These are phyloP conservation scores for Salix caprea DNA, from an alignment of 345 rosid species.

Conservation along the genomic window DNA sequence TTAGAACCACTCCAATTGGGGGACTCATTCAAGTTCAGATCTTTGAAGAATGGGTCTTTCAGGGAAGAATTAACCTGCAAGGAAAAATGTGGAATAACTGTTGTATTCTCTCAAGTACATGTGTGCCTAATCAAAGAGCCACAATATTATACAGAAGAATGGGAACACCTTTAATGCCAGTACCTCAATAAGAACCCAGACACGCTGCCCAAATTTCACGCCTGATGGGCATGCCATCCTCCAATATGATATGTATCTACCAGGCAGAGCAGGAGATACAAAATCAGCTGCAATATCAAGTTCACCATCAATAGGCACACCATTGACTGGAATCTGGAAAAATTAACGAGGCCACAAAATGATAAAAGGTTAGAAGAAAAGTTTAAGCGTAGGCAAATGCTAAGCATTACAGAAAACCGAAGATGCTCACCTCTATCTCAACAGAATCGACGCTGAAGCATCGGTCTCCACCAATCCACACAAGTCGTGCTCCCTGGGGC, in stretches of 20 bases:
- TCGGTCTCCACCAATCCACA: slow-evolving; percentile 79
- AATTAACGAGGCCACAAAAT: neutral
- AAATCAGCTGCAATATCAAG: slow-evolving; percentile 74
- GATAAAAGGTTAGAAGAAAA: neutral
- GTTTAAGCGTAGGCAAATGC: neutral
- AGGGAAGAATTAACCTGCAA: slow-evolving; percentile 62
- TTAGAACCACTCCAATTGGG: slow-evolving; percentile 34
- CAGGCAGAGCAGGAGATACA: slow-evolving; percentile 66
- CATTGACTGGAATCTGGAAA: slow-evolving; percentile 60
- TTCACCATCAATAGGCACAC: slow-evolving; percentile 60
- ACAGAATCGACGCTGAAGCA: slow-evolving; percentile 37
- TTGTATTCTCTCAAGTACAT: neutral
- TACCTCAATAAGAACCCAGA: slow-evolving; percentile 91
- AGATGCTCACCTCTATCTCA: slow-evolving; percentile 52
- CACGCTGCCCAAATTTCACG: slow-evolving; percentile 79
- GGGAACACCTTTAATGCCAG: neutral
- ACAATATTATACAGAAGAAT: neutral
- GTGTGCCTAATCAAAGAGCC: neutral
- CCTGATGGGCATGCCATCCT: slow-evolving; percentile 70
- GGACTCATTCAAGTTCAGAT: slow-evolving; percentile 66
- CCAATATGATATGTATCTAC: slow-evolving; percentile 85
- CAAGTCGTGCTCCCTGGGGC: slow-evolving; percentile 56
- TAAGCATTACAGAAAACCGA: neutral
- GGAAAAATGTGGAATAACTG: neutral
- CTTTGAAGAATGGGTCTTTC: slow-evolving; percentile 29